A percentile compares a stretch with the other conserved stretches of the same genome.
Conservation (phyloP, 108 stramenopile species). For the Skeletonema marinoi region DNA sequence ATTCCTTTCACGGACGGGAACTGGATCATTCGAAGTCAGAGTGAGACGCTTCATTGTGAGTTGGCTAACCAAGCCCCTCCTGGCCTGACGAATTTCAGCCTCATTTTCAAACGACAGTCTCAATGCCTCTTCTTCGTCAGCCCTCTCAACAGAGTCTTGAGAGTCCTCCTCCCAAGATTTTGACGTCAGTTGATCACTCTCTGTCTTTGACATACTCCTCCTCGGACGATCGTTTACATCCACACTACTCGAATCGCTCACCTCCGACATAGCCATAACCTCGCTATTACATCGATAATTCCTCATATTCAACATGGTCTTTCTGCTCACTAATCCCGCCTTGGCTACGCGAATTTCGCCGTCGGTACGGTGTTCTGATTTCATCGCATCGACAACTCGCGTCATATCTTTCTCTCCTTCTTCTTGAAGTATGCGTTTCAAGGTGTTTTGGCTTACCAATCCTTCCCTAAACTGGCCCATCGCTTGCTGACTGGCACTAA, state of each 20-base stretch:
- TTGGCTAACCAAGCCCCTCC: not conserved
- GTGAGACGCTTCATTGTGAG: not conserved
- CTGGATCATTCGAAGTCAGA: not conserved
- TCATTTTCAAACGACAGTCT: too few relatives aligned
- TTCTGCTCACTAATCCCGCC: not conserved
- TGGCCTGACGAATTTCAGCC: too few relatives aligned
- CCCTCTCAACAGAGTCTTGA: too few relatives aligned
- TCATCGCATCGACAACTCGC: not conserved
- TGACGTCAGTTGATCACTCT: not conserved
- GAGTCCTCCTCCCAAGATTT: not conserved
- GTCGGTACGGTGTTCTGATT: not conserved
- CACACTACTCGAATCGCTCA: not conserved
- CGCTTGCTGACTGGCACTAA: not conserved
- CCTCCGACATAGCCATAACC: not conserved
- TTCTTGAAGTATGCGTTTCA: not conserved
- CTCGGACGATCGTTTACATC: not conserved
- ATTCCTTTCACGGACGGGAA: not conserved
- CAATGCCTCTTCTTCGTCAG: too few relatives aligned
- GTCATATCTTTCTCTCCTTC: not conserved
- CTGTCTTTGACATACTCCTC: not conserved
- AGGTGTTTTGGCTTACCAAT: not conserved
- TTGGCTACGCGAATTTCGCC: conserved; percentile 7
- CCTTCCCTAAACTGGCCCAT: not conserved
- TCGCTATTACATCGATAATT: not conserved
- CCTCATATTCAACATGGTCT: not conserved